A percentile compares a stretch with the other conserved stretches of the same genome.
phyloP scores from a whole-genome alignment of 164 flowering plant species.

The Saururus chinensis region DNA sequence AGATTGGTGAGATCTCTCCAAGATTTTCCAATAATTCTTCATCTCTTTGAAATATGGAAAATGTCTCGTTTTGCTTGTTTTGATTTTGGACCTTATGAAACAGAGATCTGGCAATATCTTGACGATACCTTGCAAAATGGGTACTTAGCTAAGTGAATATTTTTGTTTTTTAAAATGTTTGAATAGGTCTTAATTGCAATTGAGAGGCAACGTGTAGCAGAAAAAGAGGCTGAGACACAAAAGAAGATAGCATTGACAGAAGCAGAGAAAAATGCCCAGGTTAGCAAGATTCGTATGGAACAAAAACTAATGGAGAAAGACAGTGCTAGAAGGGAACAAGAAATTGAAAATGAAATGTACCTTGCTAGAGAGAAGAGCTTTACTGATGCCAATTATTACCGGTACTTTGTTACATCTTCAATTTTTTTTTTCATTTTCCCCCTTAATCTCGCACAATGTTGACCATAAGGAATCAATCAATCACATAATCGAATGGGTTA shows the following conservation, averaged over 20 bases:
- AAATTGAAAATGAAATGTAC: constrained; percentile 83
- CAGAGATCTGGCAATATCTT: no score
- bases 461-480: no score
- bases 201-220: constrained; percentile 82
- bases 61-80: no score
- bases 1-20: no score
- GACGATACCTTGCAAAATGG: no score
- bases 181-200: constrained; percentile 72
- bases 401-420: constrained; percentile 20
- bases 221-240: constrained; percentile 88
- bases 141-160: background rate
- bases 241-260: constrained; percentile 92
- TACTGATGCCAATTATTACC: constrained; percentile 77
- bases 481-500: background rate
- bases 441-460: background rate
- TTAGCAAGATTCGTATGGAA: constrained; percentile 85
- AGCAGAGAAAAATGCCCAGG: constrained; percentile 81
- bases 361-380: constrained; percentile 72
- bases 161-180: background rate
- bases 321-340: constrained; percentile 54
- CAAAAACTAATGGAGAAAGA: constrained; percentile 89
- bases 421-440: background rate
- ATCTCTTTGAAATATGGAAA: no score
- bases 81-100: no score
- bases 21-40: no score